phyloP scores from a whole-genome alignment of 768 basidiomycete genomes.

The Suillus brevipes region DNA sequence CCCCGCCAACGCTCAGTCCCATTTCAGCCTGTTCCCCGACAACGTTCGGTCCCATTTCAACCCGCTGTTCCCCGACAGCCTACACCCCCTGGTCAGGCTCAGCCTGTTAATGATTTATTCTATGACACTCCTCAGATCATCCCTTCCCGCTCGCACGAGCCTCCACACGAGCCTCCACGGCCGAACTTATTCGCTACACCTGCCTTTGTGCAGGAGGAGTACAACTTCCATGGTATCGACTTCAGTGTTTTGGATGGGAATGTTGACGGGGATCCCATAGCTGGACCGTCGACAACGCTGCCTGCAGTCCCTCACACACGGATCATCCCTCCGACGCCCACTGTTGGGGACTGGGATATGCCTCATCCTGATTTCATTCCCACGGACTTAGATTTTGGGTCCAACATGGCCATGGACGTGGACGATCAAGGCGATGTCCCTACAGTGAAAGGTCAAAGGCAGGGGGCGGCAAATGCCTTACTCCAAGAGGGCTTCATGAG shows the following conservation, averaged over 20 bases:
- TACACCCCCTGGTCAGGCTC: not conserved
- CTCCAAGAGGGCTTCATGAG: not conserved
- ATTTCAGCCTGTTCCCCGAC: not conserved
- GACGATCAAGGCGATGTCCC: not conserved
- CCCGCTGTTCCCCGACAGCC: not conserved
- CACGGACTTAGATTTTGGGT: not conserved
- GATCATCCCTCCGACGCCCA: not conserved
- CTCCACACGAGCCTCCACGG: not conserved
- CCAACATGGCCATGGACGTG: not conserved
- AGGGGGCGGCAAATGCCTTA: not conserved
- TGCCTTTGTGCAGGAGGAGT: not conserved
- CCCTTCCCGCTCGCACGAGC: not conserved
- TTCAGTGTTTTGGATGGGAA: not conserved
- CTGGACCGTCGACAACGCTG: not conserved
- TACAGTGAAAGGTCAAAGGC: not conserved
- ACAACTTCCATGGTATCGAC: not conserved
- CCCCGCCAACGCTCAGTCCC: not conserved
- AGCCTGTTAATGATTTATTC: not conserved
- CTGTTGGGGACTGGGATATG: not conserved
- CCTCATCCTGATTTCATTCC: not conserved
- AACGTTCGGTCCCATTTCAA: not conserved
- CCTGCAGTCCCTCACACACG: not conserved
- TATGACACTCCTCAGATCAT: not conserved
- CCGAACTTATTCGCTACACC: not conserved
- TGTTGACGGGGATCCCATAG: not conserved